Base-by-base conservation (phyloP, 1,284 basidiomycete genomes). In the Papiliotrema terrestris region DNA sequence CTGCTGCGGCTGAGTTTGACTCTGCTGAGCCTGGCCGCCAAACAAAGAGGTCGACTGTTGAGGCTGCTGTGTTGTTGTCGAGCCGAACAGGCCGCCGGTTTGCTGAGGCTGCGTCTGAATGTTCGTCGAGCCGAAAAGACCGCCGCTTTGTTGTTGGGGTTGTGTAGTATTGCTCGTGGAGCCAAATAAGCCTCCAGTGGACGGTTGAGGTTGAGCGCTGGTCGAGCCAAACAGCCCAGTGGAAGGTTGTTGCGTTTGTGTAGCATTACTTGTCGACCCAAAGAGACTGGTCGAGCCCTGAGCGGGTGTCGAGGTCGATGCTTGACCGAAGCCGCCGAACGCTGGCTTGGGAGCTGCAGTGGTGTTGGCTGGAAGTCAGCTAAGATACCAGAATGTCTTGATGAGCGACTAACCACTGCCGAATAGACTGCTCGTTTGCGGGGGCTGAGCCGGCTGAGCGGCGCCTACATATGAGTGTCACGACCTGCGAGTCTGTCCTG, bases 51-150 rank as follows among this genome's bases (percentile, higher is more conserved):
- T 54, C n/a, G 48, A 42, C 42, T 54, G 53, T 46, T 51, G 32
- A 9, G 49, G 69, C 45, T 72, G 73, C 39, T 71, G 63, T 23
- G 49, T 11, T 22, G 9, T 6, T 8, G 23, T 23, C 14, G 46
- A 26, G 15, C 52, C 52, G 39, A 54, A 54, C 15, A 54, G 29
- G 20, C 52, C 39, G 8, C 52, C 39, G 9, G 52, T 32, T 19
- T 48, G 52, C 25, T 49, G 45, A 43, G 23, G 51, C 47, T 36
- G 45, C 32, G 17, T 44, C 15, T 35, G 19, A 11, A 17, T 22
- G 17, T 29, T 48, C 6, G 46, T 48, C 26, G 46, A 48, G 25
- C 46, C 46, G 19, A 48, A 48, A n/a, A 48, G 46, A 29, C 46
- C 22, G 19, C 11, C 14, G 3, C 2, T 15, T 11, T 22, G 35